Evolutionary conservation across 2,329 filamentous ascomycete species (phyloP), one percentile per base, ranked within the genome.

Genomic region (Aspergillus sp.): DNA sequence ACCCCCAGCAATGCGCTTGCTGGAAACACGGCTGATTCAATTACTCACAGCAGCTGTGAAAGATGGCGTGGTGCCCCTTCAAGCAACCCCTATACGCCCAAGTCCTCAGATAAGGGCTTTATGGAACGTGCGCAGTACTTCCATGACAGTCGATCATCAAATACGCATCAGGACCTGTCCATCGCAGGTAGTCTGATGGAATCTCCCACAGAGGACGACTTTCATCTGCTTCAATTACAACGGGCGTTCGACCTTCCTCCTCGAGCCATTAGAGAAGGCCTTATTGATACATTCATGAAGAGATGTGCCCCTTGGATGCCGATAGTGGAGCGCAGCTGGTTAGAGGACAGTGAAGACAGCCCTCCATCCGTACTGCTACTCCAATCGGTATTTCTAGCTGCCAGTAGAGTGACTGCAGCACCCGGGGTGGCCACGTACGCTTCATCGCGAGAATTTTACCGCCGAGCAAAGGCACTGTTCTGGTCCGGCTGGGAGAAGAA

Each of bases 341-440:
- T 69, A n/a, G 63, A 67, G 42, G 63, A 64, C 29, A 56, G 57
- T 14, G 58, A 57, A 7, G 49, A 56, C 5, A 57, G 64, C 31
- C 58, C 63, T 34, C 64, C 65, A 11, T 69, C 66, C 2, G 60
- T 67, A 4, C 52, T 69, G 10, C 58, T 69, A 19, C 58, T 74
- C 20, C 71, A 76, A 49, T 68, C 72, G 2, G 68, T 76, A 16
- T 71, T 75, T 41, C 63, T 76, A 1, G 74, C 74, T 6, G 74
- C 72, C 2, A 75, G 73, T 51, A 67, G 74, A 53, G 72, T 76
- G 14, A 64, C 64, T 11, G 73, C 70, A 34, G 58, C 71, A 4
- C 63, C 69, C 2, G 61, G 59, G 1, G 60, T 64, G 7, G 54
- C 56, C 3, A 57, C 61, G 9, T 69, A 65, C 54, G 65, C 64